Evolutionary conservation across 306 rosid species (phyloP), one percentile per base, ranked within the genome.

Genomic region (Quercus suber): DNA sequence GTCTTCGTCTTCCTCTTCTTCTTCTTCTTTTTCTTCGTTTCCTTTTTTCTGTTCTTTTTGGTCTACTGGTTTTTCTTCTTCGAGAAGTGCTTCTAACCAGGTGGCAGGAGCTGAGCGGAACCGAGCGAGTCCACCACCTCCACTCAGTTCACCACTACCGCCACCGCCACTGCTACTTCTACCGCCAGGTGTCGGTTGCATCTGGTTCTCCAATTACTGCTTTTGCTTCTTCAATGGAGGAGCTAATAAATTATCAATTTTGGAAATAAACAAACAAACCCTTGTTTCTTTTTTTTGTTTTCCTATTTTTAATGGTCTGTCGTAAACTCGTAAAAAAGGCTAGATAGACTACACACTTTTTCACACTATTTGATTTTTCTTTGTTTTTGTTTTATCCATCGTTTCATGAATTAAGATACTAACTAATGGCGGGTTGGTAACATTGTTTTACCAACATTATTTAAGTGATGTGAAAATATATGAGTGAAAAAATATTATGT

Each of bases 101-200:
- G 84, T 71, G n/a, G 94, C 93, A 55, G 98, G 96, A 56, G 96
- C 89, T 41, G 98, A 94, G 28, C 82, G 90, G 84, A 88, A 89
- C 69, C 96, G 91, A 45, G 88, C 51, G 31, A 94, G 88, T 28
- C 86, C 88, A 1, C 86, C 89, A 1, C 79, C 79, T 3, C 80
- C 76, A 65, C 79, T 77, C 69, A 69, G 52, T 21, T 71, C 82
- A 19, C 76, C 45, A 8, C 45, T 41, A 41, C 12, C 73, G 1
- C 82, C 83, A 14, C 80, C 69, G 20, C 79, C 69, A 7, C 88
- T 71, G 68, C 80, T 67, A 41, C 86, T 58, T 78, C 74, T 68
- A 64, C 78, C 83, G 52, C 82, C 81, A 57, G 86, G 31, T 37
- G 87, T 73, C 25, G 92, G 90, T 82, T 89, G 97, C 98, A 93